Evolutionary conservation across 1,284 basidiomycete genomes (phyloP).

Genomic region (Phaffia rhodozyma): DNA sequence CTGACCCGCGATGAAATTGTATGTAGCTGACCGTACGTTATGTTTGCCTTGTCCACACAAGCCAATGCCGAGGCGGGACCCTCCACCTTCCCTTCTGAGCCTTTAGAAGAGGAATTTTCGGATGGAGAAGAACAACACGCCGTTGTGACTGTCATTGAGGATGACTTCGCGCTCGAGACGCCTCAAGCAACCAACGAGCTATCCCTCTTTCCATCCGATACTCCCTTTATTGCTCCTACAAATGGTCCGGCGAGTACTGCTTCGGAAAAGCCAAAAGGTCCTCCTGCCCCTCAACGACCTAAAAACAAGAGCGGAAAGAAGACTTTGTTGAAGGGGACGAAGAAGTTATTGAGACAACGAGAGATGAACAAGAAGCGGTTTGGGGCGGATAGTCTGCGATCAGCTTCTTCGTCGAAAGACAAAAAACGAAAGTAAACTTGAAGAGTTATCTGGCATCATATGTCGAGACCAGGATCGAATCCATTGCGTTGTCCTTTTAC

Average conservation of each 20-base stretch:
- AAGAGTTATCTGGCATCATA: too few relatives aligned
- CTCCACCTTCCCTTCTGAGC: constrained; percentile 18
- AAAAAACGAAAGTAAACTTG: too few relatives aligned
- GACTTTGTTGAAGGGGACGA: constrained; percentile 28
- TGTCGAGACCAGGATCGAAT: too few relatives aligned
- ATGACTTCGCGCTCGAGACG: constrained; percentile 32
- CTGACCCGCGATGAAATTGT: not conserved
- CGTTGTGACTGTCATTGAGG: constrained; percentile 33
- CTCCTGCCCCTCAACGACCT: constrained; percentile 23
- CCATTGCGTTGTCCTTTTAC: too few relatives aligned
- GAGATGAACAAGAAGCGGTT: too few relatives aligned
- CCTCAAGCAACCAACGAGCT: constrained; percentile 12
- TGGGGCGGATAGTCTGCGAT: too few relatives aligned
- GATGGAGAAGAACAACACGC: constrained; percentile 34
- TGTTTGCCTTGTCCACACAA: not conserved
- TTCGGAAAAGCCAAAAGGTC: constrained; percentile 22
- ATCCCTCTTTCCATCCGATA: not conserved
- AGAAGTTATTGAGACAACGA: constrained; percentile 22
- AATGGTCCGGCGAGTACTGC: constrained; percentile 14
- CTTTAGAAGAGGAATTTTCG: constrained; percentile 30
- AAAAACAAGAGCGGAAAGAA: constrained; percentile 33
- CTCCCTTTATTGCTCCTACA: not conserved
- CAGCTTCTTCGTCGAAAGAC: too few relatives aligned
- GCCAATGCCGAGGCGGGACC: constrained; percentile 19
- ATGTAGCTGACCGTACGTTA: too few relatives aligned